phyloP scores from a whole-genome alignment of 176 grass and related monocot genomes.

The Bonia amplexicaulis region DNA sequence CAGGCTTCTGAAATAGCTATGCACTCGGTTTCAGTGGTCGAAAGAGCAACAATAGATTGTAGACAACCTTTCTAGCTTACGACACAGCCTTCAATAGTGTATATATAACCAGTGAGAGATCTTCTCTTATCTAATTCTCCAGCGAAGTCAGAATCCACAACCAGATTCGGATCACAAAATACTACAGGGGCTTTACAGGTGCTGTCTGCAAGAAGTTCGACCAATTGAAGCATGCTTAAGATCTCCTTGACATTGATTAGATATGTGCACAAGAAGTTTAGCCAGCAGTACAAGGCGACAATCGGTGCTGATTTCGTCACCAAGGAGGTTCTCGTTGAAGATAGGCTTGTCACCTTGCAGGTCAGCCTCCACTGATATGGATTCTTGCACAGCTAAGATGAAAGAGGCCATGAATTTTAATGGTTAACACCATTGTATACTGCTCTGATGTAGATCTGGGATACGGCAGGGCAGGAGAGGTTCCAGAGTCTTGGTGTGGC shows the following conservation, averaged over 20 bases:
- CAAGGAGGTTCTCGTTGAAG: constrained; percentile 86
- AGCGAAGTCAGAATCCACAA: too few species aligned
- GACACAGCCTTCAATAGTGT: too few species aligned
- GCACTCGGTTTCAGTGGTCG: too few species aligned
- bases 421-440: neutral
- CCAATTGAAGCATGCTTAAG: neutral
- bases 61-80: too few species aligned
- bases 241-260: constrained; percentile 42
- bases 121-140: too few species aligned
- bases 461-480: constrained; percentile 96
- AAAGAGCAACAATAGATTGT: too few species aligned
- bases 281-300: constrained; percentile 94
- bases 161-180: too few species aligned
- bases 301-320: constrained; percentile 98
- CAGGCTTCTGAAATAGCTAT: too few species aligned
- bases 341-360: constrained; percentile 91
- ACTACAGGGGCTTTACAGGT: too few species aligned
- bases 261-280: constrained; percentile 97
- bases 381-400: neutral
- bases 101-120: too few species aligned
- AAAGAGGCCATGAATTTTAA: neutral
- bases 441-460: constrained; percentile 68
- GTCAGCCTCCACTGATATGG: constrained; percentile 23
- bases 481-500: constrained; percentile 97
- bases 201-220: neutral